These are phyloP conservation scores for Aphanomyces invadans DNA, from an alignment of 352 stramenopile species.

Conservation along the genomic window DNA sequence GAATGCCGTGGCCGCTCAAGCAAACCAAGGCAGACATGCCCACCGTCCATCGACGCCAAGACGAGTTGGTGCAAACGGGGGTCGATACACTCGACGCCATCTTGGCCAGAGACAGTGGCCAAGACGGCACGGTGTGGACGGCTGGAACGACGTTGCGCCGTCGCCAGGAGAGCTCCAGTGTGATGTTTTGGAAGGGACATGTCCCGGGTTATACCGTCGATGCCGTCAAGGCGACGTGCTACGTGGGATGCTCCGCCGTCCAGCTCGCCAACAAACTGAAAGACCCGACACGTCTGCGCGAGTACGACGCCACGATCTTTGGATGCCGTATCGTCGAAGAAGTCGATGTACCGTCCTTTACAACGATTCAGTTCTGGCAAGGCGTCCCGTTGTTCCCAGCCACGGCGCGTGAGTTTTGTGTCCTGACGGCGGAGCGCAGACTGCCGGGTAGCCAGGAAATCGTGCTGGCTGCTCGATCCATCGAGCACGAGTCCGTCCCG, in stretches of 20 bases:
- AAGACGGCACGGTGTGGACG: neutral
- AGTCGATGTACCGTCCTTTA: neutral
- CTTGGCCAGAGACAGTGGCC: constrained; percentile 29
- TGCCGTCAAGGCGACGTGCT: constrained; percentile 7
- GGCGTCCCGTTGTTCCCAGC: constrained; percentile 4
- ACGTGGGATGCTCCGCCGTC: constrained; percentile 1
- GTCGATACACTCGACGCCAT: constrained; percentile 37
- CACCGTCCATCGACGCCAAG: constrained; percentile 26
- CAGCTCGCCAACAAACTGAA: constrained; percentile 13
- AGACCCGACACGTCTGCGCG: neutral
- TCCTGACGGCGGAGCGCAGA: constrained; percentile 6
- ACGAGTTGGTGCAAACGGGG: constrained; percentile 28
- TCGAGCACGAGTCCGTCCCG: constrained; percentile 1
- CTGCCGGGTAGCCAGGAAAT: neutral
- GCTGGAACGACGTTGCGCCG: neutral
- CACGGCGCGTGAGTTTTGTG: constrained; percentile 11
- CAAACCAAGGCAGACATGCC: no score
- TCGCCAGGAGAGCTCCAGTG: neutral
- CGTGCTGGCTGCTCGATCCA: constrained; percentile 10
- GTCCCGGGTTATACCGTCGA: neutral
- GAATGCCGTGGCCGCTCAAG: no score
- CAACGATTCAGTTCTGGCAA: constrained; percentile 18
- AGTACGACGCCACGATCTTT: neutral
- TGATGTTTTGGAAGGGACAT: neutral
- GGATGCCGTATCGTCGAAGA: neutral